These are phyloP conservation scores for Cadophora luteo-olivacea DNA, from an alignment of 2,329 filamentous ascomycete species.

Conservation along the genomic window DNA sequence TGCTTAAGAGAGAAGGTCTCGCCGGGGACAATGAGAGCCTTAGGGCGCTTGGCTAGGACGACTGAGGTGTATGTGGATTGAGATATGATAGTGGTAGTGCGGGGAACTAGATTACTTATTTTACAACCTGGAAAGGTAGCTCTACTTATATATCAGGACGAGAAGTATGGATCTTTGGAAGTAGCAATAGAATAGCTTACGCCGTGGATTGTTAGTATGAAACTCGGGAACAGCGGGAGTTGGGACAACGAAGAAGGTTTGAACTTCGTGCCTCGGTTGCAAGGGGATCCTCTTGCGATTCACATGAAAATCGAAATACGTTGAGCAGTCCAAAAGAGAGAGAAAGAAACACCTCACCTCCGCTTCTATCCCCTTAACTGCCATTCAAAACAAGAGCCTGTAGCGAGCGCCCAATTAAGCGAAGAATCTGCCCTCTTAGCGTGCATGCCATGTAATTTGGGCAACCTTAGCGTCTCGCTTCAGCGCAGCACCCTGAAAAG, in stretches of 20 bases:
- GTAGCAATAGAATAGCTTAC: background rate
- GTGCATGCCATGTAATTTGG: too few species aligned
- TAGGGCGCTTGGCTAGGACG: constrained; percentile 69
- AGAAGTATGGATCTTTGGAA: background rate
- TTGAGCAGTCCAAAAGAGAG: too few species aligned
- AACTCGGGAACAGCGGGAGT: constrained; percentile 16
- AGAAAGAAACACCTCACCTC: too few species aligned
- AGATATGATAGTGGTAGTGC: constrained; percentile 40
- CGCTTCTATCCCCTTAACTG: too few species aligned
- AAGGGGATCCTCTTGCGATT: too few species aligned
- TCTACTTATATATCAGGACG: constrained; percentile 10
- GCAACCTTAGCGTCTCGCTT: too few species aligned
- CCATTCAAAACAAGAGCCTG: too few species aligned
- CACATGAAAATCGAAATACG: too few species aligned
- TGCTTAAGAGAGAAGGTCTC: constrained; percentile 66
- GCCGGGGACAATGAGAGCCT: constrained; percentile 64
- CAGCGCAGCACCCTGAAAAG: too few species aligned
- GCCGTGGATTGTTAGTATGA: constrained; percentile 11
- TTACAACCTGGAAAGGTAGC: constrained; percentile 2
- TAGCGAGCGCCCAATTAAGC: too few species aligned
- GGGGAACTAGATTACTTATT: constrained; percentile 33
- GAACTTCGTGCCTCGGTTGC: constrained; percentile 20
- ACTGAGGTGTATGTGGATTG: constrained; percentile 48
- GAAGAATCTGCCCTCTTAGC: too few species aligned
- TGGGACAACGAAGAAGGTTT: constrained; percentile 1